Evolutionary conservation across 2,329 filamentous ascomycete species (phyloP), one percentile per base, ranked within the genome.

Genomic region (Ophiocordyceps camponoti-leonardi): DNA sequence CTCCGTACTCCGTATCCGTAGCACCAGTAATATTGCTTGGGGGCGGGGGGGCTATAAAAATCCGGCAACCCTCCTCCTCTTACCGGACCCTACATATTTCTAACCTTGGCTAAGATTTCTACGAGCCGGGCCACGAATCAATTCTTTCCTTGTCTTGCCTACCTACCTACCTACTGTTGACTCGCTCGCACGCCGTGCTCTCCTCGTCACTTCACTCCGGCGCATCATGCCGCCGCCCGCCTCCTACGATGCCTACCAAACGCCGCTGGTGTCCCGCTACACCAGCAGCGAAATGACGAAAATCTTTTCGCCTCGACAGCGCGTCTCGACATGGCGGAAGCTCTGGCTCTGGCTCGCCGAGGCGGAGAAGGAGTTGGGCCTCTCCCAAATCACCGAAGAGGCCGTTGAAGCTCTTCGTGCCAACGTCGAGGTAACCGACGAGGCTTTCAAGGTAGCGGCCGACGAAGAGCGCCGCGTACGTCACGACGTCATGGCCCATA

Each of bases 331-430:
- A 46, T 93, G 86, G 86, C 78, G 87, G 51, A 73, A 84, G 60
- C 76, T 94, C 18, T 95, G 88, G 88, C 68, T 90, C 41, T 79
- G 73, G 65, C 81, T 94, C 12, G 87, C 87, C 22, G 81, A 94
- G 68, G 71, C 75, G 11, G 82, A 94, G 68, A 80, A 79, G 61
- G 82, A 88, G 61, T 73, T 94, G 2, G 86, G 86, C 3, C 74
- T 94, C 42, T 67, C 74, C 10, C 59, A 65, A 41, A 88, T 94
- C 58, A 79, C 75, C 14, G 62, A 73, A 19, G 77, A 90, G 55
- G 87, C 87, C 10, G 68, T 95, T 45, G 72, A 79, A 48, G 75
- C 87, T 62, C 83, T 94, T 75, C 71, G 74, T 51, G 73, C 76
- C n/a, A 72, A 88, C 49, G 67, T 88, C 41, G 71, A 69, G n/a